phyloP scores from a whole-genome alignment of 106 monocot species.

The Dendrobium chrysotoxum region DNA sequence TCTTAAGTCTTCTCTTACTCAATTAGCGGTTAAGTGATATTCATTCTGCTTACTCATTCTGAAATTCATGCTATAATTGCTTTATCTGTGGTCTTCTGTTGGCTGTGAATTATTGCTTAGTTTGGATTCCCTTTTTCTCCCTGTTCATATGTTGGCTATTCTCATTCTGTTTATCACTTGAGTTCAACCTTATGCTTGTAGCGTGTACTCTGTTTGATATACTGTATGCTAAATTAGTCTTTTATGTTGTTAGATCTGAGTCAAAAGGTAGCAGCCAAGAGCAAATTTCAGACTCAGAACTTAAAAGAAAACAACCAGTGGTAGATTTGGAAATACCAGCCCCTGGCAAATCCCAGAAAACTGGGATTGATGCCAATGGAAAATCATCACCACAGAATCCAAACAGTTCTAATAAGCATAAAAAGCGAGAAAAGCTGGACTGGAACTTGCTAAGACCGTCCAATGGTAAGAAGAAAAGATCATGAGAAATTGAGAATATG shows the following conservation, averaged over 20 bases:
- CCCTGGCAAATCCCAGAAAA: slow-evolving; percentile 14
- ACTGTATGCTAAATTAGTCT: neutral
- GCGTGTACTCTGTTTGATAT: too few relatives aligned
- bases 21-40: neutral
- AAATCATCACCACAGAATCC: slow-evolving; percentile 20
- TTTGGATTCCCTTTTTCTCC: too few relatives aligned
- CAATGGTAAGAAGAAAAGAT: slow-evolving; percentile 21
- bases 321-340: slow-evolving; percentile 16
- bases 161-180: too few relatives aligned
- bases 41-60: too few relatives aligned
- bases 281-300: slow-evolving; percentile 20
- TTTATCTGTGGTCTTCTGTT: neutral
- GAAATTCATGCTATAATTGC: neutral
- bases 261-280: neutral
- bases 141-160: too few relatives aligned
- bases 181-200: too few relatives aligned
- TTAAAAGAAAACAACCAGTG: slow-evolving; percentile 50
- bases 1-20: neutral
- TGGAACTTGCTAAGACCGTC: slow-evolving; percentile 46
- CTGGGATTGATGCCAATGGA: slow-evolving; percentile 9
- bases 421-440: slow-evolving; percentile 44
- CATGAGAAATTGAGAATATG: neutral
- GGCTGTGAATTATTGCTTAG: too few relatives aligned
- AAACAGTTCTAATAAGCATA: slow-evolving; percentile 23
- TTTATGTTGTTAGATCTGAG: slow-evolving; percentile 11